Percentiles rank a stretch among this genome's conserved stretches.
Evolutionary conservation across 2,329 filamentous ascomycete genomes (phyloP).

Genomic region (Fusarium albidum): DNA sequence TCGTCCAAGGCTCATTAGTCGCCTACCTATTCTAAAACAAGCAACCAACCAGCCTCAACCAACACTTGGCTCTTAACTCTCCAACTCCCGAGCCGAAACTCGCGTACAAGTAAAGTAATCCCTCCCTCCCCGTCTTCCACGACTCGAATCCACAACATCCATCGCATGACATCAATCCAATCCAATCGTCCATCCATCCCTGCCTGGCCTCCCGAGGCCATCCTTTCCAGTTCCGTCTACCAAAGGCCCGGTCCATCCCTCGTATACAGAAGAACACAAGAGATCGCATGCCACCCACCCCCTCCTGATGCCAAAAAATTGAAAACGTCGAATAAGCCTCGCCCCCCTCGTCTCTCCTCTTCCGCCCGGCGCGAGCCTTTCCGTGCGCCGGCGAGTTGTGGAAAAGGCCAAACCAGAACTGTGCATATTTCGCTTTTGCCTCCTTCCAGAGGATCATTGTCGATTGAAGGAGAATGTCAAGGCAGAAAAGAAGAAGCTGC

Average conservation of each 20-base stretch:
- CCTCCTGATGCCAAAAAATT: not conserved
- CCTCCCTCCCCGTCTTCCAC: conserved; percentile 7
- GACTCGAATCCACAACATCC: not conserved
- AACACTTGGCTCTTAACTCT: not conserved
- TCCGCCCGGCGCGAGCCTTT: conserved; percentile 20
- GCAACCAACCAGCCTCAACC: conserved; percentile 7
- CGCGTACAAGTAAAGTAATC: not conserved
- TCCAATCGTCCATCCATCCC: not conserved
- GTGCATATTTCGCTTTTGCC: conserved; percentile 26
- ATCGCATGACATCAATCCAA: conserved; percentile 22
- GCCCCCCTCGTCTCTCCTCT: conserved; percentile 12
- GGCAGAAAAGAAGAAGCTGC: conserved; percentile 2
- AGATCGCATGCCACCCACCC: not conserved
- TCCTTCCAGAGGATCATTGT: conserved; percentile 29
- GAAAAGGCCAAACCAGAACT: conserved; percentile 23
- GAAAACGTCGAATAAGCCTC: not conserved
- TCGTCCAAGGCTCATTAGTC: conserved; percentile 15
- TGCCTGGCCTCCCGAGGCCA: not conserved
- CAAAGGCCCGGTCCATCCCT: conserved; percentile 2
- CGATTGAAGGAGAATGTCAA: not conserved
- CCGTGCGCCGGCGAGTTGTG: conserved; percentile 26
- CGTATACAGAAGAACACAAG: conserved; percentile 22
- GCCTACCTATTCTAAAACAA: conserved; percentile 10
- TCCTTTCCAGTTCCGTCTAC: conserved; percentile 9
- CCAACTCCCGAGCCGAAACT: conserved; percentile 5